These are phyloP conservation scores for Pistacia vera DNA, from an alignment of 345 rosid species.

Conservation along the genomic window DNA sequence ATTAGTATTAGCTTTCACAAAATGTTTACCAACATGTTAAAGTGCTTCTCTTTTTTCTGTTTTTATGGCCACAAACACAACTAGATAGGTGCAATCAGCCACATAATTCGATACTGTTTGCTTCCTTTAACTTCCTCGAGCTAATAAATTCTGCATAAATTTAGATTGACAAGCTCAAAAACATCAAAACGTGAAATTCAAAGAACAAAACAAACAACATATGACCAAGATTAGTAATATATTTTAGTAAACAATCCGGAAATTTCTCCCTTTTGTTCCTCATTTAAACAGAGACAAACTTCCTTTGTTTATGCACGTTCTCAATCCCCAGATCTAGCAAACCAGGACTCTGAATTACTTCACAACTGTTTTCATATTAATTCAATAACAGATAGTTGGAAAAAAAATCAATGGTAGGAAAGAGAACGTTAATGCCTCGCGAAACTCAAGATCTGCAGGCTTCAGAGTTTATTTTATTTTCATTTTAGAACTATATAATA, in stretches of 20 bases:
- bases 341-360: not conserved
- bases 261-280: not conserved
- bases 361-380: not conserved
- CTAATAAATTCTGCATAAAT: not conserved
- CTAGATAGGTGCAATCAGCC: no score
- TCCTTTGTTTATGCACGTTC: slow-evolving; percentile 6
- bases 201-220: not conserved
- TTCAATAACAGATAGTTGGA: not conserved
- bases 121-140: not conserved
- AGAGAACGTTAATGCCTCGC: not conserved
- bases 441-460: not conserved
- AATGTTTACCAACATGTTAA: not conserved
- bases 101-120: not conserved
- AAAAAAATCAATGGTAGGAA: not conserved
- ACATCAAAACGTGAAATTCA: not conserved
- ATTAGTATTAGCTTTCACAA: no score
- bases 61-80: not conserved
- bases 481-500: not conserved
- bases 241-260: not conserved
- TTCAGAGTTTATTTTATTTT: not conserved
- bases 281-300: not conserved
- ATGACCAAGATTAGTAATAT: not conserved
- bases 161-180: not conserved
- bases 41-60: no score
- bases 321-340: slow-evolving; percentile 13